These are phyloP conservation scores for Oryza coarctata DNA, from an alignment of 176 grass and related monocot species.

Conservation along the genomic window DNA sequence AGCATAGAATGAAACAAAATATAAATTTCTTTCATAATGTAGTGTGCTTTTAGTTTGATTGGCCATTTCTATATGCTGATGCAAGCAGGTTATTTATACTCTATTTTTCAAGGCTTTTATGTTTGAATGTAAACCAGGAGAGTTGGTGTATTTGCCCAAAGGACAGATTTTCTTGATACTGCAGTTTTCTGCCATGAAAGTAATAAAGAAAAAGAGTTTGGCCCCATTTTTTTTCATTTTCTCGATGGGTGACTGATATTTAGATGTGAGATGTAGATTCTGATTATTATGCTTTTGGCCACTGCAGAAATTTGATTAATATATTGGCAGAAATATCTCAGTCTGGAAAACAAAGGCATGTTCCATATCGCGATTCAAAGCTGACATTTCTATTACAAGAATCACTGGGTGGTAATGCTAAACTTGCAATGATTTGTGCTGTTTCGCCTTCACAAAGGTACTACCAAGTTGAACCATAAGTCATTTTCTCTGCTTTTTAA, in stretches of 20 bases:
- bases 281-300: constrained; percentile 28
- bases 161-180: too few relatives aligned
- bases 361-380: constrained; percentile 96
- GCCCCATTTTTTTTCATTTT: background rate
- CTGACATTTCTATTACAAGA: constrained; percentile 94
- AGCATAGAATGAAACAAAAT: background rate
- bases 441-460: constrained; percentile 89
- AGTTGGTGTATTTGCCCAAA: too few relatives aligned
- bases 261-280: constrained; percentile 7
- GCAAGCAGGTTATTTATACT: too few relatives aligned
- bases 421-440: constrained; percentile 93
- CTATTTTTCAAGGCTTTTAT: too few relatives aligned
- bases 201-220: too few relatives aligned
- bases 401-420: constrained; percentile 96
- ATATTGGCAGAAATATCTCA: constrained; percentile 91
- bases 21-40: background rate
- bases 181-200: too few relatives aligned
- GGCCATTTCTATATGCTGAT: too few relatives aligned
- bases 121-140: too few relatives aligned
- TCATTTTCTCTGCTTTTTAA: constrained; percentile 5
- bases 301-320: constrained; percentile 90
- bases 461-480: background rate
- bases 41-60: background rate
- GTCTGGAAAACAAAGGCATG: constrained; percentile 82
- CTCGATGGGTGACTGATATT: background rate